A percentile compares a stretch with the other conserved stretches of the same genome.
These are phyloP conservation scores for Rhizopus stolonifer DNA, from an alignment of 371 early-diverging fungal genomes.

Conservation along the genomic window DNA sequence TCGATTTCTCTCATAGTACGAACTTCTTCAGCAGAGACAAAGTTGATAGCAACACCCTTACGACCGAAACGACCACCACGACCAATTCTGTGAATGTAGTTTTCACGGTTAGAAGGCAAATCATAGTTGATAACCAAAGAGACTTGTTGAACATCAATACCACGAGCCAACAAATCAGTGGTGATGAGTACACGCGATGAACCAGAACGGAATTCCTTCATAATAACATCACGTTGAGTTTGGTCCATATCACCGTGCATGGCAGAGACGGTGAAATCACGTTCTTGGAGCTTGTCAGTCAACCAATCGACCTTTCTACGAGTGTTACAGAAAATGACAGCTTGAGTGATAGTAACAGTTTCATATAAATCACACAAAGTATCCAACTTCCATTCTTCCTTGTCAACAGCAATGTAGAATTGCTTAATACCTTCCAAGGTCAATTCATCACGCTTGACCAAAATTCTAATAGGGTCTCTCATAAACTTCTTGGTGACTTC, in stretches of 20 bases:
- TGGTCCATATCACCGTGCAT: slow-evolving; percentile 98
- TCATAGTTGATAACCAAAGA: slow-evolving; percentile 97
- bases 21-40: slow-evolving; percentile 94
- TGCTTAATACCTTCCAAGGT: slow-evolving; percentile 95
- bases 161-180: slow-evolving; percentile 98
- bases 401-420: slow-evolving; percentile 91
- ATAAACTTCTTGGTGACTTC: slow-evolving; percentile 93
- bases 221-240: slow-evolving; percentile 93
- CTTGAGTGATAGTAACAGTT: slow-evolving; percentile 91
- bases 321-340: slow-evolving; percentile 96
- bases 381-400: slow-evolving; percentile 89
- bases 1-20: slow-evolving; percentile 89
- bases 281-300: slow-evolving; percentile 78
- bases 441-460: slow-evolving; percentile 96
- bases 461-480: slow-evolving; percentile 88
- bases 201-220: slow-evolving; percentile 97
- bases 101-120: slow-evolving; percentile 94
- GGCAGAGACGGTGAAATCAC: slow-evolving; percentile 92
- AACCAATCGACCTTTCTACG: slow-evolving; percentile 92
- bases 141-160: slow-evolving; percentile 99
- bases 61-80: slow-evolving; percentile 99
- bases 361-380: slow-evolving; percentile 93
- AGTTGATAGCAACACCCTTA: slow-evolving; percentile 99
- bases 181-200: slow-evolving; percentile 96
- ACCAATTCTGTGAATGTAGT: slow-evolving; percentile 99